Evolutionary conservation across 2,329 filamentous ascomycete species (phyloP), one percentile per base, ranked within the genome.

Genomic region (Fusarium duplospermum): DNA sequence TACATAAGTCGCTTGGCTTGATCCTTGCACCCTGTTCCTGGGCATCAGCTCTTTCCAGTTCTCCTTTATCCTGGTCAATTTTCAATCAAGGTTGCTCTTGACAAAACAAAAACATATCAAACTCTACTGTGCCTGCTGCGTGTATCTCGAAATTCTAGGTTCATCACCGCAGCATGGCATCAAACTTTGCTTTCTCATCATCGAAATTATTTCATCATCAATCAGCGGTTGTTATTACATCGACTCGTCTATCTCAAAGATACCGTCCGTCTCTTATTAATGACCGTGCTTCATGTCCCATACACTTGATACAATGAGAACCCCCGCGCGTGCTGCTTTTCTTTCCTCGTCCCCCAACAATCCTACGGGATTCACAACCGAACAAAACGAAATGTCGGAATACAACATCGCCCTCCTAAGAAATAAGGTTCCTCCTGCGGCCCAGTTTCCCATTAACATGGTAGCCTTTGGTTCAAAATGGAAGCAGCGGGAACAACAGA

Each of bases 1-100:
- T 74, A 74, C 70, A 54, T 74, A 74, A 72, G 68, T 20, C 22
- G 29, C 42, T 18, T 20, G 27, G 14, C 54, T 57, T 36, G 29
- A 50, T n/a, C 59, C 54, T 57, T 36, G 31, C 42, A 27, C 59
- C 54, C 38, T 52, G 71, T 66, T 65, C 57, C 29, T 68, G 11
- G 20, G 33, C 20, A 6, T 20, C 50, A 35, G 27, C 36, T 36
- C 36, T n/a, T 22, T 57, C 62, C 40, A 33, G 31, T 52, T 52
- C 22, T 33, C 31, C 31, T 33, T 38, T 29, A 57, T 29, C 31
- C 54, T 22, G 16, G 33, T 36, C 54, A 27, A n/a, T 11, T 20
- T 24, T 52, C 4, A 11, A 50, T 13, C 9, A 16, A 29, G 47
- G 47, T 29, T 52, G 47, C 47, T 52, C 47, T 27, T 29, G 24